Evolutionary conservation across 1,139 yeast genomes (phyloP).

Genomic region (Suhomyces anneliseae): DNA sequence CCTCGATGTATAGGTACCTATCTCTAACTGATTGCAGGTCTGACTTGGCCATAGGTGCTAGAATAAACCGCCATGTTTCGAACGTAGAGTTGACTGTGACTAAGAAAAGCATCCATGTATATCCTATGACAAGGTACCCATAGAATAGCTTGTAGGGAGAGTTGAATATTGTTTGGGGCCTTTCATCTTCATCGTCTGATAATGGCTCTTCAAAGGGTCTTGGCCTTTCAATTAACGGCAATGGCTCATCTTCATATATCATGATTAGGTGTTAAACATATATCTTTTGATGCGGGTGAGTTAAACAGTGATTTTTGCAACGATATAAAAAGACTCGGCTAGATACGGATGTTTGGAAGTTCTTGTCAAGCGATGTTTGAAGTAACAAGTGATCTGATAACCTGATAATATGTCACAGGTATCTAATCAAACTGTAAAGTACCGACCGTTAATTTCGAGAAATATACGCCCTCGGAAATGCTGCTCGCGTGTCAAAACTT

Average conservation of each 20-base stretch:
- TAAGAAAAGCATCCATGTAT: slow-evolving; percentile 43
- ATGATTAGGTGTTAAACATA: background rate
- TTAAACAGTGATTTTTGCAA: too few relatives aligned
- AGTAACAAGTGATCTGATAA: too few relatives aligned
- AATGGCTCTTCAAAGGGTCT: slow-evolving; percentile 9
- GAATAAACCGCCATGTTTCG: slow-evolving; percentile 44
- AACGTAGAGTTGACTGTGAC: slow-evolving; percentile 46
- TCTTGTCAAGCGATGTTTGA: too few relatives aligned
- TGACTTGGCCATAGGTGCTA: slow-evolving; percentile 28
- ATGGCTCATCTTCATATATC: slow-evolving; percentile 11
- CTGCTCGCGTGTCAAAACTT: too few relatives aligned
- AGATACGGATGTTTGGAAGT: too few relatives aligned
- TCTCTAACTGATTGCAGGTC: slow-evolving; percentile 10
- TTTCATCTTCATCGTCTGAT: slow-evolving; percentile 10
- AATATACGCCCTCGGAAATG: too few relatives aligned
- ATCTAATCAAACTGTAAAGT: too few relatives aligned
- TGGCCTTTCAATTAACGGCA: slow-evolving; percentile 17
- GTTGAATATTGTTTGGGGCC: slow-evolving; percentile 18
- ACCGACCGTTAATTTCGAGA: too few relatives aligned
- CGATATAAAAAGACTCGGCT: too few relatives aligned
- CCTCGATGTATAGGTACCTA: slow-evolving; percentile 16
- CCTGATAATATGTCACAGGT: too few relatives aligned
- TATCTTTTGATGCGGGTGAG: too few relatives aligned
- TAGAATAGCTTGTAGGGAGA: slow-evolving; percentile 8
- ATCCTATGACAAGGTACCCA: slow-evolving; percentile 39